Conservation (phyloP, 1,284 basidiomycete species). For the Caloboletus firmus region DNA sequence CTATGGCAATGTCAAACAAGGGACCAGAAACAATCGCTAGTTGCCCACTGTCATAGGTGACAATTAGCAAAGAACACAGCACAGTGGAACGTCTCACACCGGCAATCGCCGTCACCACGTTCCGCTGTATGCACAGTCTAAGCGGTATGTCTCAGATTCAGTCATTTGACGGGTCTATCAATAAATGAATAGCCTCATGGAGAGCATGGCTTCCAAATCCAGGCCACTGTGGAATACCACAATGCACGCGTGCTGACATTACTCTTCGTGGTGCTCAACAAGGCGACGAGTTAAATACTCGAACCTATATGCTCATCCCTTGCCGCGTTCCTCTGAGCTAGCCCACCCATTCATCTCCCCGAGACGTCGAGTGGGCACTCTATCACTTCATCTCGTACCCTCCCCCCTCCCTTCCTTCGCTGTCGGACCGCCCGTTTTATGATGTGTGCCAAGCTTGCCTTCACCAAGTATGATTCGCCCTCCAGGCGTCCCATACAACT, state of each 20-base stretch:
- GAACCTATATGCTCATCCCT: not conserved
- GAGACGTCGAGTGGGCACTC: slow-evolving; percentile 1
- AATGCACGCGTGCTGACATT: slow-evolving; percentile 22
- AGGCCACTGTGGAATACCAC: slow-evolving; percentile 25
- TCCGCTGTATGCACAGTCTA: slow-evolving; percentile 1
- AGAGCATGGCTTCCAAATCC: slow-evolving; percentile 12
- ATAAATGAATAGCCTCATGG: slow-evolving; percentile 25
- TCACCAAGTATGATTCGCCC: slow-evolving; percentile 5
- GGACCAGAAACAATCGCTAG: not conserved
- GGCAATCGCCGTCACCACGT: slow-evolving; percentile 21
- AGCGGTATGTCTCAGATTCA: slow-evolving; percentile 3
- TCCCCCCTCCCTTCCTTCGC: not conserved
- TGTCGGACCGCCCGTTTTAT: not conserved
- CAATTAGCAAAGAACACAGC: slow-evolving; percentile 8
- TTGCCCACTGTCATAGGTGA: not conserved
- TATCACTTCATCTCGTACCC: not conserved
- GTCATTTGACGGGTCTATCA: slow-evolving; percentile 3
- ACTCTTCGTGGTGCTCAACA: slow-evolving; percentile 6
- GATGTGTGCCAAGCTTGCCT: slow-evolving; percentile 18
- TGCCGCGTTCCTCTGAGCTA: not conserved
- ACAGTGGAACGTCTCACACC: not conserved
- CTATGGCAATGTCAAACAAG: not conserved
- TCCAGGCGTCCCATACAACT: slow-evolving; percentile 9
- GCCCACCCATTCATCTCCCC: slow-evolving; percentile 6
- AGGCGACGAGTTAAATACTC: slow-evolving; percentile 30